Evolutionary conservation across 352 stramenopile genomes (phyloP).

Genomic region (Phytopythium oedochilum): DNA sequence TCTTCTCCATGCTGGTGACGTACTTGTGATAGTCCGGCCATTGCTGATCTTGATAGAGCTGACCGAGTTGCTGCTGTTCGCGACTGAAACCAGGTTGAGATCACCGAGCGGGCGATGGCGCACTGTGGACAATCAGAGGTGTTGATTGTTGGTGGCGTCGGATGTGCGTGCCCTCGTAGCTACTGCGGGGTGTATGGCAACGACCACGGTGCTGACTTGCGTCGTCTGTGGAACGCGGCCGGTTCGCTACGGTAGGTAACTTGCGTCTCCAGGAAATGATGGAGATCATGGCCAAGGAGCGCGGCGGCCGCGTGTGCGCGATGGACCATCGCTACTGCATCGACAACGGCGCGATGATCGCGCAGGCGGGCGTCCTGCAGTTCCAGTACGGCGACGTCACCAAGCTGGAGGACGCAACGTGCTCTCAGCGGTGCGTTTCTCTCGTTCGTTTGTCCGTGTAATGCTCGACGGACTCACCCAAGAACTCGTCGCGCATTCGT

Average conservation of each 20-base stretch:
- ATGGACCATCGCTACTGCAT: constrained; percentile 99
- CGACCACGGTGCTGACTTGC: background rate
- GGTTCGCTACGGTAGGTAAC: too few species aligned
- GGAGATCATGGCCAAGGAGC: constrained; percentile 94
- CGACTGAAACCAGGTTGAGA: constrained; percentile 89
- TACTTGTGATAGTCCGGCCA: too few species aligned
- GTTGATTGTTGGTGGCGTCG: constrained; percentile 98
- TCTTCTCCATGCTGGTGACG: constrained; percentile 98
- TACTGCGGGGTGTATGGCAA: background rate
- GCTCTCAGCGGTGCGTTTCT: constrained; percentile 89
- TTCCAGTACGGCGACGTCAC: constrained; percentile 94
- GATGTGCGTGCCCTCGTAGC: constrained; percentile 80
- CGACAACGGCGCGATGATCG: constrained; percentile 99
- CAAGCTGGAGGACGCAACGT: constrained; percentile 89
- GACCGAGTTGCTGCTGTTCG: too few species aligned
- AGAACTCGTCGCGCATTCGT: background rate
- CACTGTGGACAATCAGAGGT: constrained; percentile 96
- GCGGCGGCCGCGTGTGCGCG: constrained; percentile 92
- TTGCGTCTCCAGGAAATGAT: constrained; percentile 96
- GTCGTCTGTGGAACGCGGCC: too few species aligned
- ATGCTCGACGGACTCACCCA: background rate
- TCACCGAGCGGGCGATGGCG: constrained; percentile 99
- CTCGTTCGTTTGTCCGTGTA: background rate
- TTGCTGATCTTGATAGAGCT: too few species aligned
- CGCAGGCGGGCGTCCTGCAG: constrained; percentile 97